Conservation (phyloP, 805 yeast species). For the Ascoidea tarda region DNA sequence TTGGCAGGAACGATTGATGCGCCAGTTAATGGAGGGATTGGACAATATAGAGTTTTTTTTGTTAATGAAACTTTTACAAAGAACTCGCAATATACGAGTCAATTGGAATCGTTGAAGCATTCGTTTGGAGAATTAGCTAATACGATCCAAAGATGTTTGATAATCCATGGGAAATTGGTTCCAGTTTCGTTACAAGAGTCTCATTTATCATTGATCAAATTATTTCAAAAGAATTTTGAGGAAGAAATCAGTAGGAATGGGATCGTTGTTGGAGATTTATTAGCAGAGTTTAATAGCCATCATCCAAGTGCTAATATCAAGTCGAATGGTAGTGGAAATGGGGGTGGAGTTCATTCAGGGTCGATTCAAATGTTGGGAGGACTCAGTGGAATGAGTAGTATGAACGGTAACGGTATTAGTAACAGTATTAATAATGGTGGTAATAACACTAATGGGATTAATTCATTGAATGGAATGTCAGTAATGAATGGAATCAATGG, state of each 20-base stretch:
- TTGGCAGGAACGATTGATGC: constrained; percentile 81
- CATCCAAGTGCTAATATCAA: constrained; percentile 5
- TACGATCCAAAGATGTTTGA: constrained; percentile 51
- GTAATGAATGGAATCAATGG: neutral
- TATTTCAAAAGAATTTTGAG: constrained; percentile 54
- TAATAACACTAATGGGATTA: constrained; percentile 1
- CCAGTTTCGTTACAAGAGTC: constrained; percentile 41
- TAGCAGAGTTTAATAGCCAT: constrained; percentile 10
- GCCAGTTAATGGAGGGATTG: constrained; percentile 88
- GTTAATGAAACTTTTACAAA: constrained; percentile 20
- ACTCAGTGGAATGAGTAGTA: constrained; percentile 4
- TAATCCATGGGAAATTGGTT: constrained; percentile 53
- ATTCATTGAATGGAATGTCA: too few relatives aligned
- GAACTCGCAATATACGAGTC: constrained; percentile 15
- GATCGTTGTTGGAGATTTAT: constrained; percentile 16
- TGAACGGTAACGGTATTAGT: constrained; percentile 3
- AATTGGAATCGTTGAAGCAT: constrained; percentile 16
- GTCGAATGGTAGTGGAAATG: constrained; percentile 1
- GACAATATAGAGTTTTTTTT: constrained; percentile 64
- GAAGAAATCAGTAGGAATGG: constrained; percentile 37
- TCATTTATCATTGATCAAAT: constrained; percentile 50
- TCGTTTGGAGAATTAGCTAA: constrained; percentile 58
- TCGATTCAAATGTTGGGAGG: constrained; percentile 7
- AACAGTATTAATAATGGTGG: constrained; percentile 1
- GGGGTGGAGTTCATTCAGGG: too few relatives aligned